Percentiles rank a stretch among this genome's conserved stretches.
Conservation (phyloP, 257 asterid genomes). For the Dorcoceras hygrometricum region DNA sequence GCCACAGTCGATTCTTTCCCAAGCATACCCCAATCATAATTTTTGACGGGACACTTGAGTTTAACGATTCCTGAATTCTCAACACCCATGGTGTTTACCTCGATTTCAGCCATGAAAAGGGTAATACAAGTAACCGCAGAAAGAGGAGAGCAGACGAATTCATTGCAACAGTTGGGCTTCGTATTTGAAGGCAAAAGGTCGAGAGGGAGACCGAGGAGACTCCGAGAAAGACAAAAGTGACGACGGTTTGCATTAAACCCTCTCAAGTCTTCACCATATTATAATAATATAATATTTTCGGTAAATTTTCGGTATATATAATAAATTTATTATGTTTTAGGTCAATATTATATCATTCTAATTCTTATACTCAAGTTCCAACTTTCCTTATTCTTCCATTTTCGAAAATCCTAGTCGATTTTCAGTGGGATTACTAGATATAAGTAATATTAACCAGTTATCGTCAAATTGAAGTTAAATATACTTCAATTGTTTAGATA, state of each 20-base stretch:
- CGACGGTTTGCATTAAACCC: conserved; percentile 1
- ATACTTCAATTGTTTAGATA: too few species aligned
- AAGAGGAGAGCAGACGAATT: conserved; percentile 6
- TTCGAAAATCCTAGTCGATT: too few species aligned
- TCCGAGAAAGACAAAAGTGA: conserved; percentile 25
- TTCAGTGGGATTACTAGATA: too few species aligned
- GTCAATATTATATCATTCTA: too few species aligned
- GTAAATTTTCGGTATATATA: too few species aligned
- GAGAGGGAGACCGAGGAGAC: conserved; percentile 31
- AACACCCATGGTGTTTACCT: conserved; percentile 33
- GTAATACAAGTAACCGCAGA: not conserved
- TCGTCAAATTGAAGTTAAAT: too few species aligned
- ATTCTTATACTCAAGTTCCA: too few species aligned
- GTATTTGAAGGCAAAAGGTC: conserved; percentile 35
- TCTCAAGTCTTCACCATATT: too few species aligned
- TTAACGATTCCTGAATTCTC: conserved; percentile 34
- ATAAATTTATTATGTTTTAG: too few species aligned
- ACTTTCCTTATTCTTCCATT: too few species aligned
- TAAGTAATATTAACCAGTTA: too few species aligned
- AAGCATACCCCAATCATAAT: conserved; percentile 68
- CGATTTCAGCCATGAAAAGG: conserved; percentile 17
- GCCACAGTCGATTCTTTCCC: conserved; percentile 59
- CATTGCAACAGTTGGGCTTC: conserved; percentile 25
- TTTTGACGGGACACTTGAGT: conserved; percentile 60
- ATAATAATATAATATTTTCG: too few species aligned